Evolutionary conservation across 345 rosid genomes (phyloP), one percentile per base, ranked within the genome.

Genomic region (Arabidopsis suecica): DNA sequence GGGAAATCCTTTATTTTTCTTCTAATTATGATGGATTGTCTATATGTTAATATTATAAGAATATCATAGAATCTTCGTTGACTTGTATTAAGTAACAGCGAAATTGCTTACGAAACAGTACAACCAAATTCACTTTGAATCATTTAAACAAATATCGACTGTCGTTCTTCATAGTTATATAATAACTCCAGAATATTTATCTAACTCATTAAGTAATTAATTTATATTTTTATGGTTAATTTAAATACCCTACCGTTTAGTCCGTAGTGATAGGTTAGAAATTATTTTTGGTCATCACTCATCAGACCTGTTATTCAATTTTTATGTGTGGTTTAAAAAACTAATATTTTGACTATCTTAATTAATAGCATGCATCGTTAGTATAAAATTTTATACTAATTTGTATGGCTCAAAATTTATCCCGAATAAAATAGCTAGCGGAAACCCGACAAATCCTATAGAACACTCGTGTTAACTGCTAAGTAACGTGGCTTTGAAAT

Each of bases 381-480:
- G 59, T 45, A 45, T 48, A 64, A 44, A 36, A 55, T 5, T 45
- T 55, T 34, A 20, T 3, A 16, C 18, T 16, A 55, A 47, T 47
- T 47, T 74, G 34, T 36, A 47, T 65, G 78, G 50, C 33, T 47
- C 34, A 57, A 33, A 74, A 25, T 3, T 11, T 6, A 16, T 34
- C 2, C 49, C 3, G 57, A 37, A 33, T 55, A 74, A 65, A 58
- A 16, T 12, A 49, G 4, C 12, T 12, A 49, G 4, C 12, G 4
- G 38, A 66, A 74, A 66, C 53, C 72, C 67, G 67, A 74, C 72
- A 58, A 74, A 51, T 58, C 67, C 59, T 66, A 51, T 48, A 57
- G 72, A 9, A 23, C 73, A 74, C 78, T 74, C 78, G 66, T 65
- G 65, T 34, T 48, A 65, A 63, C 70, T 73, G 55, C 12, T 30